These are phyloP conservation scores for Endogone sp. DNA, from an alignment of 192 early-diverging fungal species.

Conservation along the genomic window DNA sequence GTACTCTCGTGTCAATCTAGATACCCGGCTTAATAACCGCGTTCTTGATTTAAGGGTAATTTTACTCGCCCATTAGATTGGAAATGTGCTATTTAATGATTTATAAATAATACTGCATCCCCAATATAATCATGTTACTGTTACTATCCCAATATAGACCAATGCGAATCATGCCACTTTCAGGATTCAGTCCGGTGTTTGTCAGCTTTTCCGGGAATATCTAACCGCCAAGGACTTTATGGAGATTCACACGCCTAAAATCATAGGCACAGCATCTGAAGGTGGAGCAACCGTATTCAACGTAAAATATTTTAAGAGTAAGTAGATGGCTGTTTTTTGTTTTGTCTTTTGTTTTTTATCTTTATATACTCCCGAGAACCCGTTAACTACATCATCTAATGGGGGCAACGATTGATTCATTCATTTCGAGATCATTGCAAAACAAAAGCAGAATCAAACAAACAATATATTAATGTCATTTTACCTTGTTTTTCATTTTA, in stretches of 20 bases:
- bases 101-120: too few relatives aligned
- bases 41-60: conserved; percentile 89
- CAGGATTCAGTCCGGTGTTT: conserved; percentile 92
- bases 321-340: conserved; percentile 7
- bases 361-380: too few relatives aligned
- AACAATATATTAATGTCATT: background rate
- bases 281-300: conserved; percentile 99
- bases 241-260: conserved; percentile 99
- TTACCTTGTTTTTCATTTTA: background rate
- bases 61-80: conserved; percentile 13
- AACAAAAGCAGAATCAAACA: too few relatives aligned
- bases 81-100: background rate
- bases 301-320: conserved; percentile 94
- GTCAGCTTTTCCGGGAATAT: conserved; percentile 94
- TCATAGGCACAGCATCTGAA: conserved; percentile 89
- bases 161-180: conserved; percentile 95
- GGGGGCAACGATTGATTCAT: too few relatives aligned
- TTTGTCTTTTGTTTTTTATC: too few relatives aligned
- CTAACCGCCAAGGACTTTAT: conserved; percentile 75
- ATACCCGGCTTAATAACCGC: conserved; percentile 94
- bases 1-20: conserved; percentile 74
- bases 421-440: too few relatives aligned
- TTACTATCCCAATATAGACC: conserved; percentile 53
- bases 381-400: too few relatives aligned
- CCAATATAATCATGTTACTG: too few relatives aligned